Percentiles rank a stretch among this genome's conserved stretches.
Conservation (phyloP, 2,329 filamentous ascomycete genomes). For the Fusarium sp. region DNA sequence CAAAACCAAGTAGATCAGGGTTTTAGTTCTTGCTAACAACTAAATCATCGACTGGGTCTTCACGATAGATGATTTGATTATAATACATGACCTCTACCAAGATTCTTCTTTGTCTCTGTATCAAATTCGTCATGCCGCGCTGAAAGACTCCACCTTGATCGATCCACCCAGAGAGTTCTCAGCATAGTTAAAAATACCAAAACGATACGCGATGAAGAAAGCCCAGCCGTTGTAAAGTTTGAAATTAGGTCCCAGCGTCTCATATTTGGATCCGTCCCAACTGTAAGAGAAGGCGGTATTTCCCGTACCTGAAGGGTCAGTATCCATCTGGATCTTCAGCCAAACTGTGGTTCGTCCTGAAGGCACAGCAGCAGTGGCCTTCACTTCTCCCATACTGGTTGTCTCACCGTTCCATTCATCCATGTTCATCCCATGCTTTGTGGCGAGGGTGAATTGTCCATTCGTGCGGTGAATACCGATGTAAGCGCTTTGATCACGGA, state of each 20-base stretch:
- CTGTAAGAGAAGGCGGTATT: conserved; percentile 40
- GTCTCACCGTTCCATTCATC: conserved; percentile 49
- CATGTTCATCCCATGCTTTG: conserved; percentile 56
- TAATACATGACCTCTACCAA: neutral
- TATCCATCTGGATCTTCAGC: conserved; percentile 44
- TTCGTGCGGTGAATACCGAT: conserved; percentile 59
- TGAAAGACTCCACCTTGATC: conserved; percentile 36
- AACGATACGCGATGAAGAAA: conserved; percentile 63
- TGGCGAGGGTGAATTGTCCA: conserved; percentile 49
- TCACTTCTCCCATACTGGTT: conserved; percentile 31
- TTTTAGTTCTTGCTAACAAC: neutral
- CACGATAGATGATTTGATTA: too few relatives aligned
- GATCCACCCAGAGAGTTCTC: conserved; percentile 57
- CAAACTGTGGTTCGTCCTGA: conserved; percentile 38
- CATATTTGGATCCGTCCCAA: conserved; percentile 31
- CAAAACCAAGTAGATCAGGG: rapidly evolving
- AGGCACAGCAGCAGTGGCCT: conserved; percentile 40
- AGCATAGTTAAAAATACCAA: conserved; percentile 63
- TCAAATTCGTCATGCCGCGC: conserved; percentile 5
- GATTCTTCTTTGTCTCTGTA: rapidly evolving
- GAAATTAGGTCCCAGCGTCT: conserved; percentile 51
- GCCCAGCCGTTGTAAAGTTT: conserved; percentile 58
- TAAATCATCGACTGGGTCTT: too few relatives aligned
- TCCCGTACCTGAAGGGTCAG: conserved; percentile 38
- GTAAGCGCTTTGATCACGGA: conserved; percentile 66